Base-by-base conservation (phyloP, 192 early-diverging fungal genomes). In the Geranomyces variabilis region DNA sequence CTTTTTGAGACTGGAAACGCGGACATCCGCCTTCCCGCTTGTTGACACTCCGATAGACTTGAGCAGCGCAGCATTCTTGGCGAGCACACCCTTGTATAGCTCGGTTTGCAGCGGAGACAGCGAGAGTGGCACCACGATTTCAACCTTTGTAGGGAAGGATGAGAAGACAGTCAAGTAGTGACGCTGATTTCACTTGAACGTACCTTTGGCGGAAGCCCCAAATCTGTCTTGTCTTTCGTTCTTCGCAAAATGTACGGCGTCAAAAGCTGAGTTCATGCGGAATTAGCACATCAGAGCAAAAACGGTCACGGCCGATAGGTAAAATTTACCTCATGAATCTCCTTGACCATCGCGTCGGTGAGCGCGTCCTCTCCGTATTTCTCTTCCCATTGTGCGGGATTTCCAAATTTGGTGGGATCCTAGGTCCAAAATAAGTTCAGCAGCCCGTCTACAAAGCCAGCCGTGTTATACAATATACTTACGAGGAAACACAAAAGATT, bases 231-330 rank as follows among this genome's bases (percentile, higher is more conserved):
- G 55, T 81, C 79, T 58, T 91, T 92, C 19, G 87, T 91, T 47
- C 92, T 80, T 51, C 92, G 73, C 66, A 94, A 71, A 76, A 94
- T 88, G 67, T 89, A 90, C 22, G 90, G 89, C 57, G 83, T 76
- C 26, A 93, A 66, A 14, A 79, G 63, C 76, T 83, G 51, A n/a
- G n/a, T n/a, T n/a, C n/a, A n/a, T n/a, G n/a, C n/a, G n/a, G 19
- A 9, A 53, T 53, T n/a, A n/a, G 19, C 15, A 53, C 17, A 53
- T 53, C 7, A 26, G 44, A 6, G 15, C 3, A 17, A 53, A 26
- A 53, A 26, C 7, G 24, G 51, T 7, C 17, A 53, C n/a, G 15
- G 24, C n/a, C 51, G 19, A 15, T 53, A 24, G 15, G n/a, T 4
- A 53, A n/a, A 53, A 24, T 15, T n/a, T 53, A 75, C 77, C 22